Evolutionary conservation across 1,284 basidiomycete genomes (phyloP), one percentile per base, ranked within the genome.

Genomic region (Microbotryomycetes sp.): DNA sequence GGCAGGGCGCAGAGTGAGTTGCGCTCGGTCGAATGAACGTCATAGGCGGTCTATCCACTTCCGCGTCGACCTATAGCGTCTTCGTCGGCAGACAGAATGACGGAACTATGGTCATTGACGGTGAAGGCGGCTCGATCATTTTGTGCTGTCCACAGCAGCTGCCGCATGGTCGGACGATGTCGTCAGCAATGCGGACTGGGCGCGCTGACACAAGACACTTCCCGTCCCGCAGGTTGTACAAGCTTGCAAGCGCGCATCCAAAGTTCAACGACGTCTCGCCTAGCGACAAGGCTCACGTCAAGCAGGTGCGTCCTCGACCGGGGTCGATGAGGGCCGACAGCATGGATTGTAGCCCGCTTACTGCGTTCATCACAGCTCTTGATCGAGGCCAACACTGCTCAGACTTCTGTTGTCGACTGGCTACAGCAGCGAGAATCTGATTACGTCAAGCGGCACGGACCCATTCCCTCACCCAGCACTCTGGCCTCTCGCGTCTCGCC

Each of bases 1-100:
- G 59, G 26, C 61, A 61, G 45, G 67, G 60, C 2, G 67, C 58
- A 18, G 65, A 67, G 69, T 70, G 50, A 63, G 69, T 59, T 1
- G 2, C 46, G 7, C 27, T 2, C 9, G 24, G 24, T 2, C 35
- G 15, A 30, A 5, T 15, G 24, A 18, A 53, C 48, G 5, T n/a
- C n/a, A n/a, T n/a, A n/a, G n/a, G n/a, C n/a, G n/a, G n/a, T n/a
- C n/a, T n/a, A n/a, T n/a, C n/a, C n/a, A n/a, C n/a, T n/a, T n/a
- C n/a, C n/a, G n/a, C n/a, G 50, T 9, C 16, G 9, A 23, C 50
- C 27, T 2, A 9, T 18, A 52, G 50, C 50, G 30, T 15, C 27
- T 15, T n/a, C 52, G 26, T 26, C 52, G n/a, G 18, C 26, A 7
- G n/a, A 2, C n/a, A 4, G 6, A 21, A n/a, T 4, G 18, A 24